A percentile compares a stretch with the other conserved stretches of the same genome.
phyloP scores from a whole-genome alignment of 2,329 filamentous ascomycete species.

The Pseudogymnoascus pannorum region DNA sequence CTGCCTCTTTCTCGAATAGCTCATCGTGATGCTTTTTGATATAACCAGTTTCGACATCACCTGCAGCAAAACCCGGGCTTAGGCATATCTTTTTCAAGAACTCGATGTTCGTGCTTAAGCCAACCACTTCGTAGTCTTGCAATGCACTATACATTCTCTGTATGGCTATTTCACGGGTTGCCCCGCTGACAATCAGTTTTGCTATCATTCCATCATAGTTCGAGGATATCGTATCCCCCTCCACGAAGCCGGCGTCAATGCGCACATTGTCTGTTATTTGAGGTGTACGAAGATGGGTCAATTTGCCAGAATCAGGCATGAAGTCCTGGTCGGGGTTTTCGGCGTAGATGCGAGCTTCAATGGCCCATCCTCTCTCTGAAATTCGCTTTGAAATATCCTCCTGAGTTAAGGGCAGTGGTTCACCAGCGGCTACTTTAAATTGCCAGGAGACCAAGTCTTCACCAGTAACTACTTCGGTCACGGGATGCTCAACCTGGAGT shows the following conservation, averaged over 20 bases:
- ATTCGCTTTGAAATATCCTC: conserved; percentile 63
- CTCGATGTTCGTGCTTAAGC: conserved; percentile 90
- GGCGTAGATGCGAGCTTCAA: conserved; percentile 94
- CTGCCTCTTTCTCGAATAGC: conserved; percentile 59
- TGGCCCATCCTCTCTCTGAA: conserved; percentile 69
- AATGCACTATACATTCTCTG: conserved; percentile 74
- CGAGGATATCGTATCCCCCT: conserved; percentile 86
- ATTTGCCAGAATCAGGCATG: conserved; percentile 83
- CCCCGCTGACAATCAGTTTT: conserved; percentile 86
- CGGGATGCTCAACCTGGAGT: conserved; percentile 93
- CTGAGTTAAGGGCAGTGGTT: conserved; percentile 58
- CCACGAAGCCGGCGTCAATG: conserved; percentile 87
- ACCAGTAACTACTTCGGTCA: conserved; percentile 73
- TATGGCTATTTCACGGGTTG: conserved; percentile 71
- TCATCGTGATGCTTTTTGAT: conserved; percentile 81
- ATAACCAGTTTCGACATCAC: conserved; percentile 91
- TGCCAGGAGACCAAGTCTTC: conserved; percentile 91
- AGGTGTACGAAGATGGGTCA: conserved; percentile 77
- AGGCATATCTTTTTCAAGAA: conserved; percentile 85
- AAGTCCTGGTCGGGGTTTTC: conserved; percentile 91
- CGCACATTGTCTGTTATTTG: conserved; percentile 63
- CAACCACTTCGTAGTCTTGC: conserved; percentile 85
- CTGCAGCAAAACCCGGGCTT: conserved; percentile 73
- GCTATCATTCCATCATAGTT: conserved; percentile 99
- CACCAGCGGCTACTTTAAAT: conserved; percentile 72